Percentiles rank a stretch among this genome's conserved stretches.
These are phyloP conservation scores for Eimeria praecox DNA, from an alignment of 169 alveolate genomes.

Conservation along the genomic window DNA sequence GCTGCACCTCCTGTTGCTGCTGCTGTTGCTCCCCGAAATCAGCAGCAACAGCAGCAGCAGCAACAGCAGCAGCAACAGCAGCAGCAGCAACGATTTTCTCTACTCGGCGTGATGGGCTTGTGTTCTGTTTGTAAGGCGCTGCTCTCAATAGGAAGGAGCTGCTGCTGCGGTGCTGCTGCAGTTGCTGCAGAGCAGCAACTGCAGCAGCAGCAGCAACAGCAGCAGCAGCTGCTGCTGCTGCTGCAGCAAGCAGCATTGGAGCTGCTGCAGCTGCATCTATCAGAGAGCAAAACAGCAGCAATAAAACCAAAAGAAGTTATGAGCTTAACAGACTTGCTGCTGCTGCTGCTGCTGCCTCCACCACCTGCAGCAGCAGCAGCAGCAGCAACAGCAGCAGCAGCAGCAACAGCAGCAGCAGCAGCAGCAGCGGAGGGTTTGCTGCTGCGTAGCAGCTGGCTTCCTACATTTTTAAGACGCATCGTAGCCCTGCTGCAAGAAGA, in stretches of 20 bases:
- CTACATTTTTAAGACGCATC: background rate
- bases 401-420: background rate
- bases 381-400: background rate
- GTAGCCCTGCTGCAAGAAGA: background rate
- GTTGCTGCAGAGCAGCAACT: too few relatives aligned
- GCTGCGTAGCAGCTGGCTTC: background rate
- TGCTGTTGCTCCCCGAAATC: too few relatives aligned
- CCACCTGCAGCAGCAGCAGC: slow-evolving; percentile 6
- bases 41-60: background rate
- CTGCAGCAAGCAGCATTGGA: background rate
- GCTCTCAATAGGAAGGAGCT: background rate
- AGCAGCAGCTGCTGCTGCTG: background rate
- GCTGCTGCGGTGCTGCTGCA: background rate
- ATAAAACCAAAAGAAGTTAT: background rate
- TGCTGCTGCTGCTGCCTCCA: background rate
- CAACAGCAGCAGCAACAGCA: background rate
- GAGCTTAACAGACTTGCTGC: background rate
- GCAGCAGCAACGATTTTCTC: background rate
- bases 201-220: background rate
- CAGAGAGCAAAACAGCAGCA: background rate
- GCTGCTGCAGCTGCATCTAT: slow-evolving; percentile 5
- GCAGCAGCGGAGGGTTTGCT: background rate
- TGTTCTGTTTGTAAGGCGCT: slow-evolving; percentile 6
- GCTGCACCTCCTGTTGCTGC: background rate
- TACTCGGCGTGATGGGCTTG: background rate